Conservation (phyloP, 2,329 filamentous ascomycete species). For the Neofusicoccum parvum region DNA sequence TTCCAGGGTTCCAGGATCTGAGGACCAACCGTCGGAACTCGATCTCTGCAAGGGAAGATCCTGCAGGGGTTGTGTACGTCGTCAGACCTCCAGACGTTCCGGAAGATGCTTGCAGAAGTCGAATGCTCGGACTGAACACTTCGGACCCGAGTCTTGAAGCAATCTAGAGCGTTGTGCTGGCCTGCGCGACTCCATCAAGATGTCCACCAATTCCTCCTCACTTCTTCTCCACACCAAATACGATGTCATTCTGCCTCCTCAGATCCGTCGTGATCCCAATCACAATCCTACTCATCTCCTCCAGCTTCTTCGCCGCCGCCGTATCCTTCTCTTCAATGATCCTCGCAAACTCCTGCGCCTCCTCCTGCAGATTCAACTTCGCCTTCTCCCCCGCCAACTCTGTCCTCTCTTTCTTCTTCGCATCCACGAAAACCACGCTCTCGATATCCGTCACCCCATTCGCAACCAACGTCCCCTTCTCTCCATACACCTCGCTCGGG, state of each 20-base stretch:
- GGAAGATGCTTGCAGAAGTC: background rate
- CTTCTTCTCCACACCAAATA: conserved; percentile 42
- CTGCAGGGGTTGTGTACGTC: background rate
- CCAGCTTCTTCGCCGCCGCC: conserved; percentile 40
- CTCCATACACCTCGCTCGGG: conserved; percentile 50
- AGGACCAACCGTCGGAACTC: background rate
- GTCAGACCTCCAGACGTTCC: background rate
- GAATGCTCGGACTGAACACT: background rate
- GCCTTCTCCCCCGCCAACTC: conserved; percentile 44
- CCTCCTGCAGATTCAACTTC: conserved; percentile 50
- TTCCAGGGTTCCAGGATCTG: background rate
- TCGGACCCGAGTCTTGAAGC: background rate
- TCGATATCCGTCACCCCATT: conserved; percentile 50
- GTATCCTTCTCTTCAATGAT: conserved; percentile 45
- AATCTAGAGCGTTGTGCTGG: background rate
- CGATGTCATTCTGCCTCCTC: conserved; percentile 47
- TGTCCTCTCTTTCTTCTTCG: conserved; percentile 44
- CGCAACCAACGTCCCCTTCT: conserved; percentile 49
- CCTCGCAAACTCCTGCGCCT: conserved; percentile 50
- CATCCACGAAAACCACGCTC: conserved; percentile 44
- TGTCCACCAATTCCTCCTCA: background rate
- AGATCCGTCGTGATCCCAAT: conserved; percentile 47
- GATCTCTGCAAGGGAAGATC: background rate
- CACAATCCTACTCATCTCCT: conserved; percentile 45
- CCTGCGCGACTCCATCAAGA: background rate